Base-by-base conservation (phyloP, 2,329 filamentous ascomycete genomes). In the Paracoccidioides brasiliensis region DNA sequence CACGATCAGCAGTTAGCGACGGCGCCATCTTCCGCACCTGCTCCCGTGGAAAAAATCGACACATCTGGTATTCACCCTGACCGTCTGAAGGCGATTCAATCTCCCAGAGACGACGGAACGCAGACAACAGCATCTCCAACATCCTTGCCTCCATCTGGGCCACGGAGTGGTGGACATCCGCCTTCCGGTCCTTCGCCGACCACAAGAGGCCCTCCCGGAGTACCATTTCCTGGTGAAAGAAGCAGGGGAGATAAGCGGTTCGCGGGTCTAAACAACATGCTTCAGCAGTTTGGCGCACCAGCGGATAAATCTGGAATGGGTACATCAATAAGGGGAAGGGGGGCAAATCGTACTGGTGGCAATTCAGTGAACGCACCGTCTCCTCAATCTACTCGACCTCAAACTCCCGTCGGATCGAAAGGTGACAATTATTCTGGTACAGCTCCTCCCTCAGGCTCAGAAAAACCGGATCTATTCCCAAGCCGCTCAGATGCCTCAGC, bases 1-100 rank as follows among this genome's bases (percentile, higher is more conserved):
- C 67, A 66, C 52, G 60, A 66, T 33, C 56, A 66, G 7, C 54
- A 63, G 61, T 48, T 60, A 58, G 12, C 64, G 45, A 61, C 64
- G 33, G 58, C 67, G 22, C 60, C 64, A 42, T 57, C 67, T 28
- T 65, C 67, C 10, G 56, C 64, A 10, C 64, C 70, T 14, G 67
- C 70, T 43, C 64, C 69, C 5, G 52, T 64, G 9, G 67, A 67
- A 8, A 63, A 60, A 37, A 60, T 66, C 44, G 72, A 75, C 40
- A 65, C 70, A 14, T 66, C 69, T 28, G 76, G 77, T 37, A 73
- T 81, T 48, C 78, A 81, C 62, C 78, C 78, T 9, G 79, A 79
- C 61, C 73, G 79, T 41, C 65, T 80, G 48, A 74, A 72, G 43
- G 71, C 73, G 41, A 69, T 75, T 38, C 69, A 71, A 57, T 60